Conservation (phyloP, 192 early-diverging fungal genomes). For the Gonapodya prolifera region DNA sequence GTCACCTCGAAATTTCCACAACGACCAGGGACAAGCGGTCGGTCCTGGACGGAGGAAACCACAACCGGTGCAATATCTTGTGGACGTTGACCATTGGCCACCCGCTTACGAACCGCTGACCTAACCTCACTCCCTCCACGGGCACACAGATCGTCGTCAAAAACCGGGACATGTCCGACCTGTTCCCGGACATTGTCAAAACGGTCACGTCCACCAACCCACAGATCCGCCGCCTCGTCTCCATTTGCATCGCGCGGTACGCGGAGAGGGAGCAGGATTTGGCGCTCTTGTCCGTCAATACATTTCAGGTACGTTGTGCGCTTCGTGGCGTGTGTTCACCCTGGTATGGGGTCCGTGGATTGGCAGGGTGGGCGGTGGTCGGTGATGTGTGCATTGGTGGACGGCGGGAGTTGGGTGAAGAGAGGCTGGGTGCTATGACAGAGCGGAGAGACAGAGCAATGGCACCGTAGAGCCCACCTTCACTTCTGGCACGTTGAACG, state of each 20-base stretch:
- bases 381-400: neutral
- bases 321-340: neutral
- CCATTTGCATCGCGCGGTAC: constrained; percentile 90
- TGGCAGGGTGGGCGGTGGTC: neutral
- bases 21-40: too few relatives aligned
- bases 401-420: too few relatives aligned
- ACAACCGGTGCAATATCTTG: too few relatives aligned
- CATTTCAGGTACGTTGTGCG: constrained; percentile 58
- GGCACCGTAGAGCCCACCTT: too few relatives aligned
- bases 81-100: too few relatives aligned
- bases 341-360: too few relatives aligned
- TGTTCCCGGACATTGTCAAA: constrained; percentile 92
- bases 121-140: neutral
- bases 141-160: constrained; percentile 65
- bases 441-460: too few relatives aligned
- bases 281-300: constrained; percentile 89
- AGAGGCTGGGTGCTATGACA: too few relatives aligned
- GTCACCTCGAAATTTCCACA: too few relatives aligned
- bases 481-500: too few relatives aligned
- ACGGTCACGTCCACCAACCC: constrained; percentile 85
- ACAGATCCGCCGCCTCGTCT: constrained; percentile 87
- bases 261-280: constrained; percentile 95
- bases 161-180: constrained; percentile 78
- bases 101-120: too few relatives aligned
- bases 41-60: too few relatives aligned